Conservation (phyloP, 2,329 filamentous ascomycete species). For the Sphaerulina musiva region DNA sequence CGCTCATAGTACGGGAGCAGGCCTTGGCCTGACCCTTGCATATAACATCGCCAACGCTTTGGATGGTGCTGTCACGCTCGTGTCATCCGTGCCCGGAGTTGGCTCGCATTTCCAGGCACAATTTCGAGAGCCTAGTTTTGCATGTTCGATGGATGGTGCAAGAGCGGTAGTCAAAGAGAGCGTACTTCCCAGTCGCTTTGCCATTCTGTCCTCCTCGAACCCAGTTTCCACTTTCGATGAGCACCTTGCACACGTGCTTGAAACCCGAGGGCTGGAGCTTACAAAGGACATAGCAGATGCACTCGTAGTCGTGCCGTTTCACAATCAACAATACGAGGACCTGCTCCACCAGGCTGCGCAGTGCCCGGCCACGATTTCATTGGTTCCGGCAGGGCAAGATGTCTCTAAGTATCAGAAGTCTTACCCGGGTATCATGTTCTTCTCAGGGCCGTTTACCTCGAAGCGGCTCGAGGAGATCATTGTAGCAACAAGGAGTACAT, state of each 20-base stretch:
- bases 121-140: not conserved
- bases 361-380: not conserved
- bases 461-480: not conserved
- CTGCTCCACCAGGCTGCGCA: not conserved
- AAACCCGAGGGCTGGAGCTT: not conserved
- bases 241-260: not conserved
- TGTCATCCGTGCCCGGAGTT: not conserved
- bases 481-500: not conserved
- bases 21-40: not conserved
- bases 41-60: not conserved
- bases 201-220: not conserved
- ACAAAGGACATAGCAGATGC: not conserved
- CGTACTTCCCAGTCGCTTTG: not conserved
- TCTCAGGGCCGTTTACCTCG: not conserved
- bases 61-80: not conserved
- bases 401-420: not conserved
- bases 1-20: not conserved
- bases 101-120: not conserved
- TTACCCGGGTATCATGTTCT: not conserved
- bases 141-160: not conserved
- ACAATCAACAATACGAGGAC: not conserved
- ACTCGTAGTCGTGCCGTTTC: not conserved
- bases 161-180: not conserved
- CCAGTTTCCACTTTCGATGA: not conserved
- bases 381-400: not conserved